Percentiles rank a stretch among this genome's conserved stretches.
These are phyloP conservation scores for Trichoderma orchidacearum DNA, from an alignment of 495 filamentous ascomycete genomes.

Conservation along the genomic window DNA sequence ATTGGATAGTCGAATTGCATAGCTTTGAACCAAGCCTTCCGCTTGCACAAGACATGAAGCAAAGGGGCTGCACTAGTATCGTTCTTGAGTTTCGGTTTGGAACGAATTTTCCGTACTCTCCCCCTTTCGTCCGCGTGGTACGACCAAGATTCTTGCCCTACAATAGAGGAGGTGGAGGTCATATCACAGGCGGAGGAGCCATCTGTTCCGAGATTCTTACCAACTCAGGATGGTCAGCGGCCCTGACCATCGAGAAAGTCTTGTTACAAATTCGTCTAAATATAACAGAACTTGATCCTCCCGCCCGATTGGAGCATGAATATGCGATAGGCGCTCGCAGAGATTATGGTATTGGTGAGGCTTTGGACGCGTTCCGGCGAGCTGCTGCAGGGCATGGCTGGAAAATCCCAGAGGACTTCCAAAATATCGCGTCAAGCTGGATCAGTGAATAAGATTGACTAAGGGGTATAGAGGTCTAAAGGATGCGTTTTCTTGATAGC, in stretches of 20 bases:
- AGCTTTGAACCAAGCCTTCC: slow-evolving; percentile 59
- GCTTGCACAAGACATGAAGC: slow-evolving; percentile 63
- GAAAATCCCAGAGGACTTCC: slow-evolving; percentile 33
- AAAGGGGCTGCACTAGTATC: slow-evolving; percentile 43
- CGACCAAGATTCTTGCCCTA: slow-evolving; percentile 68
- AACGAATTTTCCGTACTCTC: slow-evolving; percentile 56
- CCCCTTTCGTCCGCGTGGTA: slow-evolving; percentile 78
- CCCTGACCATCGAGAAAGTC: slow-evolving; percentile 61
- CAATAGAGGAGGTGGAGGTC: slow-evolving; percentile 62
- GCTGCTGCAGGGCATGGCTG: slow-evolving; percentile 58
- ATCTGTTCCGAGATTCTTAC: slow-evolving; percentile 91
- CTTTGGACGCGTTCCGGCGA: slow-evolving; percentile 56
- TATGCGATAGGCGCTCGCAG: background rate
- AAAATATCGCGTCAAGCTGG: background rate
- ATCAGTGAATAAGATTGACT: background rate
- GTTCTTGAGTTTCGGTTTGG: slow-evolving; percentile 75
- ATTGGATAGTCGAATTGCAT: slow-evolving; percentile 89
- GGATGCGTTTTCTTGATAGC: no score
- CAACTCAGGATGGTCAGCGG: slow-evolving; percentile 66
- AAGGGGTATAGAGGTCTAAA: background rate
- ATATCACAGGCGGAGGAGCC: slow-evolving; percentile 78
- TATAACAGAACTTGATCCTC: slow-evolving; percentile 54
- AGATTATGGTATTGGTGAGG: slow-evolving; percentile 59
- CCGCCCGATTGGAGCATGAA: slow-evolving; percentile 44
- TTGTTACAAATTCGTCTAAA: slow-evolving; percentile 74